A percentile compares a stretch with the other conserved stretches of the same genome.
These are phyloP conservation scores for Epichloe sp. DNA, from an alignment of 2,329 filamentous ascomycete genomes.

Conservation along the genomic window DNA sequence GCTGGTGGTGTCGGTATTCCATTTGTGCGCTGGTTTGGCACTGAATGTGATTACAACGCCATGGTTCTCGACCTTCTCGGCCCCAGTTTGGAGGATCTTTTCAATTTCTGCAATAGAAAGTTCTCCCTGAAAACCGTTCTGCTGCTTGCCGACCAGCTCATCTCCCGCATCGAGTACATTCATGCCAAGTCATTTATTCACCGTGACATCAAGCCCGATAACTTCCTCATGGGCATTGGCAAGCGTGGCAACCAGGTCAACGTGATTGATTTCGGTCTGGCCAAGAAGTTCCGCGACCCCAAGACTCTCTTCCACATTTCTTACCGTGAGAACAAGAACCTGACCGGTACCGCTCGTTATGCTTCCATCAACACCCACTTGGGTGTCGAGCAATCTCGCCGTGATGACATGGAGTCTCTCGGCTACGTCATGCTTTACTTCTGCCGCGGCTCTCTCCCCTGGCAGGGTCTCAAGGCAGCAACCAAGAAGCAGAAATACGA, in stretches of 20 bases:
- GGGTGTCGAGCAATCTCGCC: constrained; percentile 96
- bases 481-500: constrained; percentile 99
- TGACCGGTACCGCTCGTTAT: constrained; percentile 96
- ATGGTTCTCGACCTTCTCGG: constrained; percentile 98
- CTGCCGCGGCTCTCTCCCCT: constrained; percentile 93
- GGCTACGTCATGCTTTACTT: constrained; percentile 99
- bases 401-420: constrained; percentile 98
- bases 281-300: constrained; percentile 98
- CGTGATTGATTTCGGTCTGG: constrained; percentile 96
- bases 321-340: constrained; percentile 99
- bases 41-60: constrained; percentile 98
- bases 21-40: constrained; percentile 98
- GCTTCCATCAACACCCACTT: constrained; percentile 98
- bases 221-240: constrained; percentile 98
- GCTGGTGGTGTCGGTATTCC: constrained; percentile 96
- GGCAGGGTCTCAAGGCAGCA: constrained; percentile 96
- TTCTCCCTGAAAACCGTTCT: constrained; percentile 98
- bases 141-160: constrained; percentile 91
- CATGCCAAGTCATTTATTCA: constrained; percentile 99
- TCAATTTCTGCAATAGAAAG: constrained; percentile 99
- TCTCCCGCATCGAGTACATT: constrained; percentile 98
- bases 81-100: constrained; percentile 89
- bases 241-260: constrained; percentile 99
- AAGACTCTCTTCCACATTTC: constrained; percentile 99
- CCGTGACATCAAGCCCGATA: constrained; percentile 99